Evolutionary conservation across 257 asterid species (phyloP).

Genomic region (Voacanga thouarsii): DNA sequence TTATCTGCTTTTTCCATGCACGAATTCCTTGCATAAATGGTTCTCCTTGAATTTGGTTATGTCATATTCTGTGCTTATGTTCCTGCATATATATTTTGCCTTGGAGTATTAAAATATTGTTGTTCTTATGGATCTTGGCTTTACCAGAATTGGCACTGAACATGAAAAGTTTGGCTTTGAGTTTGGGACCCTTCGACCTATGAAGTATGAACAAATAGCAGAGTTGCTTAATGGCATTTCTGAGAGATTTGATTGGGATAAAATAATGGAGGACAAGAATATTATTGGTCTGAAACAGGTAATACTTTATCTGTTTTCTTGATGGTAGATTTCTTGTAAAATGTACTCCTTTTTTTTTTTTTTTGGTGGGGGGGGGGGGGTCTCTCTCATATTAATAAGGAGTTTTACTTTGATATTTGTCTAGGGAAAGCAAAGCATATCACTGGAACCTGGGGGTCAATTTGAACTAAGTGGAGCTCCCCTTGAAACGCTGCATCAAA

Average conservation of each 20-base stretch:
- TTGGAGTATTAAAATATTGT: neutral
- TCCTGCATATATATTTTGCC: neutral
- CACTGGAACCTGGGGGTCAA: conserved; percentile 98
- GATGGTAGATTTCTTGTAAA: neutral
- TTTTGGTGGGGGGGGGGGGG: too few relatives aligned
- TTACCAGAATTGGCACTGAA: conserved; percentile 93
- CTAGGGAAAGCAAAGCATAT: conserved; percentile 93
- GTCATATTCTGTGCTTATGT: neutral
- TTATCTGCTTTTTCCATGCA: neutral
- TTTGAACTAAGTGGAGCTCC: conserved; percentile 99
- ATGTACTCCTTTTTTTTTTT: neutral
- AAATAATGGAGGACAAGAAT: conserved; percentile 83
- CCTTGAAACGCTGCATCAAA: conserved; percentile 91
- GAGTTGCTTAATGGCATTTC: conserved; percentile 81
- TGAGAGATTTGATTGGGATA: conserved; percentile 99
- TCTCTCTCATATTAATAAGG: neutral
- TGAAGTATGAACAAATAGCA: conserved; percentile 85
- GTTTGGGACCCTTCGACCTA: conserved; percentile 65
- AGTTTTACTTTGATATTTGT: conserved; percentile 4
- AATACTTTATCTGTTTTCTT: neutral
- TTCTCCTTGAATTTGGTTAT: neutral
- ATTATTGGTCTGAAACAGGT: conserved; percentile 97
- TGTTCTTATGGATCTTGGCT: conserved; percentile 7
- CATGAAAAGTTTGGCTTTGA: conserved; percentile 98
- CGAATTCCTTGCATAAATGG: neutral